phyloP scores from a whole-genome alignment of 176 grass and related monocot species.

The Alopecurus myosuroides region DNA sequence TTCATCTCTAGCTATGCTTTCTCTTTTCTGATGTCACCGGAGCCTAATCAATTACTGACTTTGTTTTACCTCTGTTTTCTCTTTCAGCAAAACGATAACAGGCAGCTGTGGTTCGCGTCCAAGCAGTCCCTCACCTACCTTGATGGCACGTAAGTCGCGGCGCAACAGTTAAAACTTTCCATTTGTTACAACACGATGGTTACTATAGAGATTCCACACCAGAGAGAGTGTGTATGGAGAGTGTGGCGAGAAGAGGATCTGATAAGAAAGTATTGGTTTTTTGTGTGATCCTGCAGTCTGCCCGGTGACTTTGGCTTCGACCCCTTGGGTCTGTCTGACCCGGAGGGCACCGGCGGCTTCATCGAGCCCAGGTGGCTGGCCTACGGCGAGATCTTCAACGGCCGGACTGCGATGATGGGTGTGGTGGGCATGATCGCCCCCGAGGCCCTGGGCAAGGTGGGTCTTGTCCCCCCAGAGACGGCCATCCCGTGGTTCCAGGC shows the following conservation, averaged over 20 bases:
- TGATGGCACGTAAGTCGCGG: slow-evolving; percentile 67
- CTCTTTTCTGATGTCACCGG: neutral
- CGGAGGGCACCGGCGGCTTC: slow-evolving; percentile 95
- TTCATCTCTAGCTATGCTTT: neutral
- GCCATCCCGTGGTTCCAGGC: slow-evolving; percentile 94
- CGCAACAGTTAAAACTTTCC: neutral
- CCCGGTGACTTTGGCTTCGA: slow-evolving; percentile 87
- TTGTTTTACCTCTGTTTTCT: neutral
- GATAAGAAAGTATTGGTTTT: neutral
- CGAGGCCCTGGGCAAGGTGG: slow-evolving; percentile 64
- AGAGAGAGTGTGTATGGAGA: neutral
- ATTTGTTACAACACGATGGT: neutral
- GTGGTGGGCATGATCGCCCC: slow-evolving; percentile 63
- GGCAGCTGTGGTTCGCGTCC: slow-evolving; percentile 97
- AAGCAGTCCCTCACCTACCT: slow-evolving; percentile 91
- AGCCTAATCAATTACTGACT: neutral
- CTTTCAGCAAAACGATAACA: slow-evolving; percentile 73
- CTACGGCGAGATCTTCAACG: slow-evolving; percentile 95
- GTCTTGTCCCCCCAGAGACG: slow-evolving; percentile 69
- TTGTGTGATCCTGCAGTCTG: slow-evolving; percentile 40
- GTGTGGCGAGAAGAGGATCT: neutral
- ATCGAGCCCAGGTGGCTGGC: slow-evolving; percentile 96
- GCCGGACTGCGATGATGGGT: slow-evolving; percentile 80
- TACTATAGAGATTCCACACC: neutral
- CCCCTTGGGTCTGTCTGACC: slow-evolving; percentile 81